Evolutionary conservation across 805 yeast genomes (phyloP), one percentile per base, ranked within the genome.

Genomic region (Saturnispora galanensis): DNA sequence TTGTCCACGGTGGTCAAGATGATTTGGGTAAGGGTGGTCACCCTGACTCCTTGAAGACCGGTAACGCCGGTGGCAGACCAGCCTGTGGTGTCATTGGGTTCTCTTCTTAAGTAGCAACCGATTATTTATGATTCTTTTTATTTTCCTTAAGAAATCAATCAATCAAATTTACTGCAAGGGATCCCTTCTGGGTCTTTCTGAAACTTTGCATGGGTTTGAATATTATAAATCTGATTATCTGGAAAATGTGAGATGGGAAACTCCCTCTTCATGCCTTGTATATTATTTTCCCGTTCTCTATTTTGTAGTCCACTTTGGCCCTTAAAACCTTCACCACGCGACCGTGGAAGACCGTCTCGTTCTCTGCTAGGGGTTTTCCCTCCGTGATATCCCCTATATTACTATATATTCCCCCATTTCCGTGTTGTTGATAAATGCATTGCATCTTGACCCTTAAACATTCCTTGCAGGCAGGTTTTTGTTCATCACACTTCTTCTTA

Each of bases 71-170:
- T 66, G 89, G 83, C 56, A 88, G 97, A 80, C 85, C 93, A 56
- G 97, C 97, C 52, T 89, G 97, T 73, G 97, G 97, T 73, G 96
- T 89, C 62, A 88, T 89, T 72, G 97, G 97, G 53, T 58, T 81
- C 52, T 55, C 86, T 42, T 64, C 74, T 56, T 71, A 64, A 60
- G 41, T 7, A n/a, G 5, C 30, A 28, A 5, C 34, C 31, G 4
- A 36, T 31, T 39, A 37, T 34, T 30, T 31, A 28, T 28, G 13
- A 28, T 39, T 39, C 9, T 31, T 15, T 18, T 21, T 12, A 18
- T 7, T 21, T 12, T 37, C 10, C 12, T n/a, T 5, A n/a, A n/a
- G 34, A 31, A 31, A 31, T 31, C 34, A n/a, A 5, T 31, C 34
- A n/a, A 5, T 31, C 34, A n/a, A n/a, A 7, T 31, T 12, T 21